phyloP scores from a whole-genome alignment of 2,329 filamentous ascomycete species.

The Xylaria arbuscula region DNA sequence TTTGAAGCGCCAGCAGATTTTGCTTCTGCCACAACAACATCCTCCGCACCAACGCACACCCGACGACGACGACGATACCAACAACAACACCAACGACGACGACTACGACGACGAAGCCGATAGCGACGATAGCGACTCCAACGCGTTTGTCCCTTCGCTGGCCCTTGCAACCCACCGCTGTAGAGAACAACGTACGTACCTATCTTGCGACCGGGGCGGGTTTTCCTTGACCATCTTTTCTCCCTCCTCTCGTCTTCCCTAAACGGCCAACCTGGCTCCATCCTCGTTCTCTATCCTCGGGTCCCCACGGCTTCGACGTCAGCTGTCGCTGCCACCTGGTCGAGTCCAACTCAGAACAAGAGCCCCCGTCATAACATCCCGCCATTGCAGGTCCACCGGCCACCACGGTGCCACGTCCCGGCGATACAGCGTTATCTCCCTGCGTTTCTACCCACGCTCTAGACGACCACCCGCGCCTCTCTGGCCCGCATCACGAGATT shows the following conservation, averaged over 20 bases:
- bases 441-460: slow-evolving; percentile 30
- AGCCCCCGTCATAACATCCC: slow-evolving; percentile 40
- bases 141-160: slow-evolving; percentile 12
- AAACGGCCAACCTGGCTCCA: slow-evolving; percentile 11
- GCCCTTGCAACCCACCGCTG: slow-evolving; percentile 35
- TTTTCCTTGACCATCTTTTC: slow-evolving; percentile 26
- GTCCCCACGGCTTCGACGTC: slow-evolving; percentile 37
- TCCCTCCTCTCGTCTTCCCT: slow-evolving; percentile 3
- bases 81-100: not conserved
- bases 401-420: slow-evolving; percentile 30
- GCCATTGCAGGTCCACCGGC: slow-evolving; percentile 37
- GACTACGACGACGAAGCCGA: slow-evolving; percentile 10
- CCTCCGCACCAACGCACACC: slow-evolving; percentile 7
- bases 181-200: slow-evolving; percentile 35
- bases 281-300: slow-evolving; percentile 14
- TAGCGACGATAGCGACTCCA: slow-evolving; percentile 18
- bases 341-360: slow-evolving; percentile 38
- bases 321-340: slow-evolving; percentile 41
- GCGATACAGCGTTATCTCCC: slow-evolving; percentile 39
- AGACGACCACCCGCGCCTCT: slow-evolving; percentile 22
- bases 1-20: slow-evolving; percentile 35
- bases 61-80: slow-evolving; percentile 19
- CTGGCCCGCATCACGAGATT: slow-evolving; percentile 39
- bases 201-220: slow-evolving; percentile 38
- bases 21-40: slow-evolving; percentile 23